Evolutionary conservation across 139 green algal species (phyloP).

Genomic region (Picochlorum sp.): DNA sequence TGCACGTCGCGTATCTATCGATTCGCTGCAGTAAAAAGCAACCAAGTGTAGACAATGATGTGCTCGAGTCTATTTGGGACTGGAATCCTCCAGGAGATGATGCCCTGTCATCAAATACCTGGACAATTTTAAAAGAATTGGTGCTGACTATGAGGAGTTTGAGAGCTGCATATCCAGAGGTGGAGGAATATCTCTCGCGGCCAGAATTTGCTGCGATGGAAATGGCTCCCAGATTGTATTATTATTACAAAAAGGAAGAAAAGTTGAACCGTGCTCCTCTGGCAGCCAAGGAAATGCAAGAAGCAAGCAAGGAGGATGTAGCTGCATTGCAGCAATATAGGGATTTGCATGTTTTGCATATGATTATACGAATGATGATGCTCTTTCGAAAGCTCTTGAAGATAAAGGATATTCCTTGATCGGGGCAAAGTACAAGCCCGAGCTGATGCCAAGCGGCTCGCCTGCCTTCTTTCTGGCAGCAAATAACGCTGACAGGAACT

Average conservation of each 20-base stretch:
- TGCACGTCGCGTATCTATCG: neutral
- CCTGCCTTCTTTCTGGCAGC: conserved; percentile 22
- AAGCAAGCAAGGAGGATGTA: neutral
- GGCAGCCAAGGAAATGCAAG: neutral
- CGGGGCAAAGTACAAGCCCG: conserved; percentile 3
- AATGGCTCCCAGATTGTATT: conserved; percentile 18
- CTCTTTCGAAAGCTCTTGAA: neutral
- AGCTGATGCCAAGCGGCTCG: conserved; percentile 15
- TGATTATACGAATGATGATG: conserved; percentile 11
- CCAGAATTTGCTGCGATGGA: conserved; percentile 10
- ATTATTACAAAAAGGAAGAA: conserved; percentile 6
- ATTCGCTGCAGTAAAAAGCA: neutral
- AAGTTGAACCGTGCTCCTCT: neutral
- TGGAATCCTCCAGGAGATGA: conserved; percentile 15
- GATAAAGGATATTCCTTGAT: conserved; percentile 9
- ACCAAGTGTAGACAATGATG: neutral
- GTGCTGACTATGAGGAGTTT: conserved; percentile 12
- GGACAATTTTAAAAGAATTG: conserved; percentile 21
- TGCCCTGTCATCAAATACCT: neutral
- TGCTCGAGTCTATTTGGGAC: conserved; percentile 16
- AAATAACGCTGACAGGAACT: conserved; percentile 9
- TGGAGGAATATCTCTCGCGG: conserved; percentile 1
- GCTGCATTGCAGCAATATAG: neutral
- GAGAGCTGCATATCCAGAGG: neutral
- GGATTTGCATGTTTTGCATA: conserved; percentile 10